Evolutionary conservation across 169 alveolate species (phyloP), one percentile per base, ranked within the genome.

Genomic region (Eimeria praecox): DNA sequence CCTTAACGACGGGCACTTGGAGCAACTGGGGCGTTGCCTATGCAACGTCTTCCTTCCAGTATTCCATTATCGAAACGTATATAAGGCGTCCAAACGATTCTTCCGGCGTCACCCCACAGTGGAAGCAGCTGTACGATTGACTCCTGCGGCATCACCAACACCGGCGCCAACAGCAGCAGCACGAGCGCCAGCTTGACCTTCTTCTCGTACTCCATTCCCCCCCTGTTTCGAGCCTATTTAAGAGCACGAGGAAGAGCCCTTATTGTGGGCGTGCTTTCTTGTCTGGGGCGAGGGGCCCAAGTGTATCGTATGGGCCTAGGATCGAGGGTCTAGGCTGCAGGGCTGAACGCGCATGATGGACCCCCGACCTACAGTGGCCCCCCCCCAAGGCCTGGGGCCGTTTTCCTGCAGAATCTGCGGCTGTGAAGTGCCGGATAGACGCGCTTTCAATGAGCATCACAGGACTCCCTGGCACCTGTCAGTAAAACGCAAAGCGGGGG

Each of bases 321-420:
- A 30, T 14, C 22, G 6, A 80, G 89, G 89, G 62, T 77, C 6
- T 40, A 77, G 33, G 62, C 66, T 78, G 42, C 8, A 46, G 69
- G 3, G n/a, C 64, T 22, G n/a, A 3, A 12, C 64, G 80, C 38
- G 2, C 1, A 87, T n/a, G 64, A 87, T 87, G 93, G 82, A 87
- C 33, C 59, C 82, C 52, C 64, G 73, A 62, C 78, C 78, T 22
- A 22, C 93, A n/a, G 66, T 59, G 16, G 64, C 93, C 40, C 64
- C 8, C 0, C 93, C 93, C 54, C 83, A 59, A 18, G 59, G 93
- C 10, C 42, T 22, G 35, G 93, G 64, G 33, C 64, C 93, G 71
- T 64, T 87, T 20, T 35, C 64, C 35, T 87, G 93, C 82, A 87
- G 93, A 40, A 87, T 38, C 59, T 87, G 93, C 93, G 44, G 82